Base-by-base conservation (phyloP, 768 basidiomycete species). In the Rhodotorula graminis region DNA sequence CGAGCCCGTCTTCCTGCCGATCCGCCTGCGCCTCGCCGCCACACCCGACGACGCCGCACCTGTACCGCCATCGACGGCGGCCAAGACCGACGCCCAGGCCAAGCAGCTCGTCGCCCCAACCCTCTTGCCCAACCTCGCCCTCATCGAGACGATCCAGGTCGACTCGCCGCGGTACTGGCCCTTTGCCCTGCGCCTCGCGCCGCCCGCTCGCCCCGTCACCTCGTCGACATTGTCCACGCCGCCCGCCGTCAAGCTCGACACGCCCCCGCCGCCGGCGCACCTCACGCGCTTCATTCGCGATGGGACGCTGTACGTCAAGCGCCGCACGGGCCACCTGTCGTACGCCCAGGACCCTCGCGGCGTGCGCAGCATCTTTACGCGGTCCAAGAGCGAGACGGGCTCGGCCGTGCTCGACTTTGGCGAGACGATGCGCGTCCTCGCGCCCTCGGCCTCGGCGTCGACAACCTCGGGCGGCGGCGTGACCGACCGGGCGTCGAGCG, bases 131-230 rank as follows among this genome's bases (percentile, higher is more conserved):
- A 90, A 94, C 73, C 86, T 97, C 73, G 88, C 90, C 79, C 87
- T 86, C 69, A 84, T 98, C 23, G 82, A 88, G 59, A 89, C 90
- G 9, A 89, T 99, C 76, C 85, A 89, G 59, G 88, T 94, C 33
- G 93, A 97, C 78, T 96, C 92, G 0, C 93, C 93, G 25, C 87
- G 96, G 11, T 98, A 99, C 80, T 96, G 92, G 91, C 90, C 93
- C 0, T 90, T 94, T 81, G 88, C 88, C 70, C 85, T 97, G 47
- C 90, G 94, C 77, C 86, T 90, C 29, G 85, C 87, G 53, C 83
- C 87, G 55, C 85, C 88, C 65, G 2, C 11, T 18, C 14, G 14
- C 44, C 2, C 44, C 44, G 14, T 12, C 44, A 14, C 44, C 44
- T 12, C 14, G 44, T 46, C 44, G 42, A 9, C 42, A 8, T 44